phyloP scores from a whole-genome alignment of 768 basidiomycete genomes.

The Collybia sordida region DNA sequence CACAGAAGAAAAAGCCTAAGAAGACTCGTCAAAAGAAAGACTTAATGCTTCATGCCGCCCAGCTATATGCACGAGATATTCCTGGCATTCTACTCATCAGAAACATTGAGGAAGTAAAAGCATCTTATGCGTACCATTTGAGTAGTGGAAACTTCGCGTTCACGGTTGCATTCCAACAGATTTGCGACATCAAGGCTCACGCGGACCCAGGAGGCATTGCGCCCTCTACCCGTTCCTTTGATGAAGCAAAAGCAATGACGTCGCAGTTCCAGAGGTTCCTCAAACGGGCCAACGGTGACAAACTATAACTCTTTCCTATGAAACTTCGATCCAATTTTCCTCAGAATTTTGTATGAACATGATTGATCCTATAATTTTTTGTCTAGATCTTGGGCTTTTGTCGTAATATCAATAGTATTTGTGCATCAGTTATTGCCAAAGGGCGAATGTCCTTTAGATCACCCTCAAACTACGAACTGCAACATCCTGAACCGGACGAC shows the following conservation, averaged over 20 bases:
- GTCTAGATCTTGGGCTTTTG: too few species aligned
- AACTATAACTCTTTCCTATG: slow-evolving; percentile 2
- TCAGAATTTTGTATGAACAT: neutral
- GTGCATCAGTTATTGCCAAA: too few species aligned
- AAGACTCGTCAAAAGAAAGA: slow-evolving; percentile 20
- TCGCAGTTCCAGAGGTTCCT: slow-evolving; percentile 26
- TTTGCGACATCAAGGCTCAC: slow-evolving; percentile 58
- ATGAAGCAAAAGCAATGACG: slow-evolving; percentile 36
- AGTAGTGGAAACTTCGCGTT: slow-evolving; percentile 43
- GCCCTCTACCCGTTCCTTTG: slow-evolving; percentile 33
- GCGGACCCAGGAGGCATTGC: slow-evolving; percentile 32
- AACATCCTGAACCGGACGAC: too few species aligned
- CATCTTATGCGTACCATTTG: slow-evolving; percentile 51
- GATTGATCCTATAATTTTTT: too few species aligned
- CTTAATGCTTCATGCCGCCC: slow-evolving; percentile 21
- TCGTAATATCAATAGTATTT: too few species aligned
- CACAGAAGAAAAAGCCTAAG: slow-evolving; percentile 12
- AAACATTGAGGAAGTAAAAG: slow-evolving; percentile 47
- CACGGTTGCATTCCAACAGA: slow-evolving; percentile 47
- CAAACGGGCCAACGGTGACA: slow-evolving; percentile 1
- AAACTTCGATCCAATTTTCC: neutral
- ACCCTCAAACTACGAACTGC: too few species aligned
- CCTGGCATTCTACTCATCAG: slow-evolving; percentile 21
- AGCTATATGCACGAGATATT: slow-evolving; percentile 27
- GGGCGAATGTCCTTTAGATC: too few species aligned